Evolutionary conservation across 2,329 filamentous ascomycete species (phyloP).

Genomic region (Diaporthe helianthi): DNA sequence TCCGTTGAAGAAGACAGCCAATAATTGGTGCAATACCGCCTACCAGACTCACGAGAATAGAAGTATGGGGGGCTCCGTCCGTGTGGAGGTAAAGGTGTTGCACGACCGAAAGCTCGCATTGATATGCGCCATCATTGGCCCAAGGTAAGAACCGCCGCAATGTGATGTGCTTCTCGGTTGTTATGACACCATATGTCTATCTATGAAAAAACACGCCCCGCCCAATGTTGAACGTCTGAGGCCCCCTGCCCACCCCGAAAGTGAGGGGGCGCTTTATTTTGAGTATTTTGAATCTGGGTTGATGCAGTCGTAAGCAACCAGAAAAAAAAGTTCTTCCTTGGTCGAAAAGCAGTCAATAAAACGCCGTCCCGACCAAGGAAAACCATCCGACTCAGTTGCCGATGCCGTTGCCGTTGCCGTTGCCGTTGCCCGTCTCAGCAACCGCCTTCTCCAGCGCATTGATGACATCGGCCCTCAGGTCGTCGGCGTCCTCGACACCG

Average conservation of each 20-base stretch:
- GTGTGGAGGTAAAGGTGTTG: not conserved
- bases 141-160: not conserved
- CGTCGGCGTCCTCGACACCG: conserved; percentile 88
- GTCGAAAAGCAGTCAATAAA: not conserved
- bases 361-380: not conserved
- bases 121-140: not conserved
- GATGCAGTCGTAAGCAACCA: not conserved
- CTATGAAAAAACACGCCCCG: conserved; percentile 14
- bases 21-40: not conserved
- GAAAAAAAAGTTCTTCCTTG: not conserved
- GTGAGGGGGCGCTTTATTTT: not conserved
- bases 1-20: not conserved
- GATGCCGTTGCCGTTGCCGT: conserved; percentile 34
- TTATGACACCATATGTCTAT: conserved; percentile 25
- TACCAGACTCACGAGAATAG: not conserved
- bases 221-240: conserved; percentile 23
- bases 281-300: not conserved
- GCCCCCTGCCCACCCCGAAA: not conserved
- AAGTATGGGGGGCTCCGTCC: not conserved
- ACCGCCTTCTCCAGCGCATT: conserved; percentile 81
- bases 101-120: not conserved
- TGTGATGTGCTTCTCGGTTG: conserved; percentile 15
- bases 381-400: not conserved
- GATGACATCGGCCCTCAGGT: conserved; percentile 81
- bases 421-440: conserved; percentile 38